Evolutionary conservation across 139 green algal genomes (phyloP).

Genomic region (Coelastrella sp.): DNA sequence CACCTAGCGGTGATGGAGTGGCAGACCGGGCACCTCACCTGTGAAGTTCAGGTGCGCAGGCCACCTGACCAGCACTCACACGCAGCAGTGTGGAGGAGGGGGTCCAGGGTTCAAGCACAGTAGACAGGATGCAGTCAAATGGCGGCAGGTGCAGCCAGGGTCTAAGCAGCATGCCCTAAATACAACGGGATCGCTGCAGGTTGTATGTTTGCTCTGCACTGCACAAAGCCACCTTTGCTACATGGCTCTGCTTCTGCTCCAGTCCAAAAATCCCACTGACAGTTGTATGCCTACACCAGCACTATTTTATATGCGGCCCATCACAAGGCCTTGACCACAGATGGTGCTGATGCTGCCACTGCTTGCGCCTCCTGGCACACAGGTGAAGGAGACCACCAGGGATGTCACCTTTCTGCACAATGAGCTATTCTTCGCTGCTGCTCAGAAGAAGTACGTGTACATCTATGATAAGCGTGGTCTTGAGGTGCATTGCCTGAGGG

Average conservation of each 20-base stretch:
- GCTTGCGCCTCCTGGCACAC: background rate
- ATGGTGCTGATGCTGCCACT: too few relatives aligned
- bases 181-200: too few relatives aligned
- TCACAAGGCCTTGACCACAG: too few relatives aligned
- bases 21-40: slow-evolving; percentile 74
- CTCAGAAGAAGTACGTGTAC: slow-evolving; percentile 96
- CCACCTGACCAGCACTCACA: background rate
- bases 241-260: too few relatives aligned
- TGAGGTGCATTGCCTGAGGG: slow-evolving; percentile 95
- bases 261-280: too few relatives aligned
- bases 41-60: slow-evolving; percentile 88
- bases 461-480: slow-evolving; percentile 98
- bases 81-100: background rate
- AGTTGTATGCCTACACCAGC: too few relatives aligned
- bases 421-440: slow-evolving; percentile 95
- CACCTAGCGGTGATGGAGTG: slow-evolving; percentile 97
- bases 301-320: too few relatives aligned
- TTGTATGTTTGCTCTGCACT: too few relatives aligned
- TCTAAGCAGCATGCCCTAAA: too few relatives aligned
- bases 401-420: slow-evolving; percentile 97
- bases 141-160: too few relatives aligned
- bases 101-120: background rate
- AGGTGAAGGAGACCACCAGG: slow-evolving; percentile 90
- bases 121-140: background rate
- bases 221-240: too few relatives aligned